phyloP scores from a whole-genome alignment of 75 land plant genomes.

The Adiantum capillusveneris region DNA sequence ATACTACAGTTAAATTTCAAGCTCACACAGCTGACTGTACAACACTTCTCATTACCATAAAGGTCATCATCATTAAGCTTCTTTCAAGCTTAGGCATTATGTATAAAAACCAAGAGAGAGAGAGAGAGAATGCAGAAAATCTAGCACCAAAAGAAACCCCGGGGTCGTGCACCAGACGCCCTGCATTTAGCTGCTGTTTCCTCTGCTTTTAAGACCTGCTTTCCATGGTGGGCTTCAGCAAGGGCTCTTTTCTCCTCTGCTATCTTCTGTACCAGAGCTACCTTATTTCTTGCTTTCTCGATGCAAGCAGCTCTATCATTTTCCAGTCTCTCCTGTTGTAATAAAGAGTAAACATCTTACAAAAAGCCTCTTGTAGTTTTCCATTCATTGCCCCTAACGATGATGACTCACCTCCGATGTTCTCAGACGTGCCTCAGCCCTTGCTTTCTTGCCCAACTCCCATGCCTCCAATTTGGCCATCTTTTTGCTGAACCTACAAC shows the following conservation, averaged over 20 bases:
- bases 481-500: slow-evolving; percentile 63
- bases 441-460: slow-evolving; percentile 69
- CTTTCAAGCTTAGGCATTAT: too few relatives aligned
- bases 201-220: slow-evolving; percentile 17
- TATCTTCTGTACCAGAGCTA: slow-evolving; percentile 20
- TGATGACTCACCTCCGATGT: slow-evolving; percentile 46
- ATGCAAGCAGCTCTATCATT: slow-evolving; percentile 21
- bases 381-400: not conserved
- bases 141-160: too few relatives aligned
- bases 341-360: not conserved
- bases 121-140: too few relatives aligned
- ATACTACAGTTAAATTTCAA: too few relatives aligned
- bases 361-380: not conserved
- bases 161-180: slow-evolving; percentile 10
- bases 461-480: slow-evolving; percentile 56
- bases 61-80: too few relatives aligned
- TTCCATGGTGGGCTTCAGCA: slow-evolving; percentile 13
- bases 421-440: slow-evolving; percentile 61
- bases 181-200: slow-evolving; percentile 22
- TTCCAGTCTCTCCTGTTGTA: slow-evolving; percentile 12
- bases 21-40: too few relatives aligned
- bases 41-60: too few relatives aligned
- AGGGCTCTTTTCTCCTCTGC: slow-evolving; percentile 31
- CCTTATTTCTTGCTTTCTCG: slow-evolving; percentile 22
- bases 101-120: too few relatives aligned